These are phyloP conservation scores for Neonectria coccinea DNA, from an alignment of 2,329 filamentous ascomycete genomes.

Conservation along the genomic window DNA sequence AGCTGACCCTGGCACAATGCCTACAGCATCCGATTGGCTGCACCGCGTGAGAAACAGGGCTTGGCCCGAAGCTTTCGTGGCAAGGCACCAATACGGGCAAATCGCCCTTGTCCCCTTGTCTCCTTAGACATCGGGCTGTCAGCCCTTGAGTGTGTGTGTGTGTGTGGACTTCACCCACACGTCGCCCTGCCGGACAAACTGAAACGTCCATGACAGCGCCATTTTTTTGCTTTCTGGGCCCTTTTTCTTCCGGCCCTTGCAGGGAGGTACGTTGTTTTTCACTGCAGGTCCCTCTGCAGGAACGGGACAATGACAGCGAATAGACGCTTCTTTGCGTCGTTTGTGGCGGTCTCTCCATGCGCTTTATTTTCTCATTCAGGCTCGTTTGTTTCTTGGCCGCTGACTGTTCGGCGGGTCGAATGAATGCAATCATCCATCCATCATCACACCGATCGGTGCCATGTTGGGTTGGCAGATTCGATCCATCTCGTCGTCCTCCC, in stretches of 20 bases:
- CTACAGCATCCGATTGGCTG: slow-evolving; percentile 19
- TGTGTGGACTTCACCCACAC: slow-evolving; percentile 18
- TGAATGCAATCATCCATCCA: slow-evolving; percentile 7
- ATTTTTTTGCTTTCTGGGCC: slow-evolving; percentile 9
- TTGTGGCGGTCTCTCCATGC: not conserved
- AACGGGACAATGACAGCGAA: slow-evolving; percentile 22
- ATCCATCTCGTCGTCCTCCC: slow-evolving; percentile 13
- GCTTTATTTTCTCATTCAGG: not conserved
- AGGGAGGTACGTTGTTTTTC: slow-evolving; percentile 17
- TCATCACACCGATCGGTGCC: not conserved
- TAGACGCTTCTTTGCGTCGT: slow-evolving; percentile 1
- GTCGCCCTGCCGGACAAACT: slow-evolving; percentile 12
- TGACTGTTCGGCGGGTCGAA: slow-evolving; percentile 8
- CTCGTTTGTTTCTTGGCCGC: not conserved
- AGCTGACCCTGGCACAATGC: not conserved
- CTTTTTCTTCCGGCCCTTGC: slow-evolving; percentile 18
- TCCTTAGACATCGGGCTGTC: slow-evolving; percentile 1
- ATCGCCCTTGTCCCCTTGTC: no score
- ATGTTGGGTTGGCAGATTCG: not conserved
- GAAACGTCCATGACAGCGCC: slow-evolving; percentile 25
- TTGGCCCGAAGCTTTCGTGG: slow-evolving; percentile 16
- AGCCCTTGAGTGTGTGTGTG: not conserved
- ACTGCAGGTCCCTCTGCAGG: slow-evolving; percentile 10
- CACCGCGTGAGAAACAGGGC: slow-evolving; percentile 8
- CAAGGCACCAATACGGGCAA: slow-evolving; percentile 3